These are phyloP conservation scores for Protomyces pachydermus DNA, from an alignment of 1,139 yeast genomes.

Conservation along the genomic window DNA sequence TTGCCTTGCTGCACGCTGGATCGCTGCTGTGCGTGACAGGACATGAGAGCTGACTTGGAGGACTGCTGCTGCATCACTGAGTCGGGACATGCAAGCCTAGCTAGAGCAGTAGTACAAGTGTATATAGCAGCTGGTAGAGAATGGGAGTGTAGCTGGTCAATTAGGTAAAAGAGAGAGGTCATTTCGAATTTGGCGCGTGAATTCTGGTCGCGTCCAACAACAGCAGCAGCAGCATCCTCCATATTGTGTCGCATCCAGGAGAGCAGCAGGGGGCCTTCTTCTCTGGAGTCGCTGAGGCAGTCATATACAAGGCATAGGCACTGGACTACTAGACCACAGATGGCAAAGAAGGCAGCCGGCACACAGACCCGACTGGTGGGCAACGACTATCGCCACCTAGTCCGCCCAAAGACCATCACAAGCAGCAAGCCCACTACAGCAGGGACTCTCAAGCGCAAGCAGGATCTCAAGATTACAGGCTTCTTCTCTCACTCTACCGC, in stretches of 20 bases:
- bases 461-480: not conserved
- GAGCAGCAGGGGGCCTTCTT: too few species aligned
- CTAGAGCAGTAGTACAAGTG: not conserved
- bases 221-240: too few species aligned
- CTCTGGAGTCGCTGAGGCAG: too few species aligned
- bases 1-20: conserved; percentile 3
- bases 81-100: conserved; percentile 1
- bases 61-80: conserved; percentile 17
- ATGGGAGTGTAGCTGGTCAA: too few species aligned
- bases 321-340: not conserved
- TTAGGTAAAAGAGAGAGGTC: too few species aligned
- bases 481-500: not conserved
- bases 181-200: too few species aligned
- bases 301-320: too few species aligned
- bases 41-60: conserved; percentile 6
- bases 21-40: not conserved
- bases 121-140: too few species aligned
- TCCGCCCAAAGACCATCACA: not conserved
- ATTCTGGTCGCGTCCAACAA: too few species aligned
- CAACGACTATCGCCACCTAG: not conserved
- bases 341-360: not conserved
- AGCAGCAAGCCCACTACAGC: not conserved
- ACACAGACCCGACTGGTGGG: not conserved
- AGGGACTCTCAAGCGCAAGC: not conserved
- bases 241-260: too few species aligned